phyloP scores from a whole-genome alignment of 164 flowering plant genomes.

The Pachysandra terminalis region DNA sequence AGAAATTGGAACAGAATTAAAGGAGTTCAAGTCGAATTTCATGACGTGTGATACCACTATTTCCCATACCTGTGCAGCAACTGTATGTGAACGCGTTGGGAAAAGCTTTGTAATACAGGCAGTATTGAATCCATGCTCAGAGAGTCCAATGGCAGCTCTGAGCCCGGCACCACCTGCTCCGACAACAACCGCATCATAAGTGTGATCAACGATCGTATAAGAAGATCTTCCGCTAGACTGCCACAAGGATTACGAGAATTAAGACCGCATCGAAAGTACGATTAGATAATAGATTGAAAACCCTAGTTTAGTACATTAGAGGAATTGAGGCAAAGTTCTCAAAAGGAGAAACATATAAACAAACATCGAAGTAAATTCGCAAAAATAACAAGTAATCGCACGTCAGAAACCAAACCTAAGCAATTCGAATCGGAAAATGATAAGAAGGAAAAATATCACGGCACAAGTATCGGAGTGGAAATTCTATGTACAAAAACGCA shows the following conservation, averaged over 20 bases:
- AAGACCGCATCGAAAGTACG: background rate
- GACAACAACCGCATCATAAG: slow-evolving; percentile 87
- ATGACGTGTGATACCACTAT: background rate
- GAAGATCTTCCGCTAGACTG: slow-evolving; percentile 42
- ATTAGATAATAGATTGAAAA: background rate
- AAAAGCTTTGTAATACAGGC: slow-evolving; percentile 95
- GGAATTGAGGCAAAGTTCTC: background rate
- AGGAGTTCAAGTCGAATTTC: background rate
- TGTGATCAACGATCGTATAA: slow-evolving; percentile 82
- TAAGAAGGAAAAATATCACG: background rate
- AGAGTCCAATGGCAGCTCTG: slow-evolving; percentile 83
- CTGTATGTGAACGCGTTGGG: slow-evolving; percentile 89
- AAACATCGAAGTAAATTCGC: background rate
- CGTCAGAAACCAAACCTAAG: too few species aligned
- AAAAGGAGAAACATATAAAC: background rate
- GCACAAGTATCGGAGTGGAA: background rate
- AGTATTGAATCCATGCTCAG: slow-evolving; percentile 93
- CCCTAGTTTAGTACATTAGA: background rate
- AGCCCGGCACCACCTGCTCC: slow-evolving; percentile 96
- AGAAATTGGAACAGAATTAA: background rate
- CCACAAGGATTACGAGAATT: background rate
- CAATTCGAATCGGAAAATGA: too few species aligned
- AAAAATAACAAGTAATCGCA: too few species aligned
- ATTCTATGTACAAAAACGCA: background rate
- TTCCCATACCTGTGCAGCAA: slow-evolving; percentile 75